Percentiles rank a stretch among this genome's conserved stretches.
phyloP scores from a whole-genome alignment of 2,329 filamentous ascomycete species.

The Aureobasidium zeae region DNA sequence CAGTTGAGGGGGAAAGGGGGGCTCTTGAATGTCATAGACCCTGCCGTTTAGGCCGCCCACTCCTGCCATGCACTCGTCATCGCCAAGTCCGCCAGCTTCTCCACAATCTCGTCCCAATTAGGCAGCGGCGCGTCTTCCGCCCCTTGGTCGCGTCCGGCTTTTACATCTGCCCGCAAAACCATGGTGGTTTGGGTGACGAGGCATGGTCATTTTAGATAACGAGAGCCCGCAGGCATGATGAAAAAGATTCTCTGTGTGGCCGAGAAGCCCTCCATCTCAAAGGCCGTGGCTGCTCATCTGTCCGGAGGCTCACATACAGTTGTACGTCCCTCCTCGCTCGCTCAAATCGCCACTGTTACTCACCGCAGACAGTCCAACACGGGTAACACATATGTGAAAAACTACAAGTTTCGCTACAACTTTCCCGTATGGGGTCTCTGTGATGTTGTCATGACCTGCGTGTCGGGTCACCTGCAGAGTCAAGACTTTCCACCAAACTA shows the following conservation, averaged over 20 bases:
- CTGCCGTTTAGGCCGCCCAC: too few species aligned
- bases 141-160: constrained; percentile 1
- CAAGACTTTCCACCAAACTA: constrained; percentile 66
- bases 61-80: constrained; percentile 5
- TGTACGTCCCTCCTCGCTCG: constrained; percentile 41
- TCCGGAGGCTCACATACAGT: constrained; percentile 64
- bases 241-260: constrained; percentile 63
- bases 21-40: not conserved
- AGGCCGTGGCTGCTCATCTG: constrained; percentile 83
- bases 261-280: constrained; percentile 90
- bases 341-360: not conserved
- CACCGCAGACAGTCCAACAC: not conserved
- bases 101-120: constrained; percentile 3
- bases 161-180: constrained; percentile 1
- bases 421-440: constrained; percentile 76
- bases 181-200: too few species aligned
- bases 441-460: constrained; percentile 86
- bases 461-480: constrained; percentile 77
- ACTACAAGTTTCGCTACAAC: constrained; percentile 84
- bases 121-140: constrained; percentile 13
- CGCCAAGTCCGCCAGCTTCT: constrained; percentile 2
- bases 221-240: constrained; percentile 27
- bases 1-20: not conserved
- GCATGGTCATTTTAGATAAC: not conserved
- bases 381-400: constrained; percentile 61